Evolutionary conservation across 139 green algal species (phyloP).

Genomic region (Coelastrella sp.): DNA sequence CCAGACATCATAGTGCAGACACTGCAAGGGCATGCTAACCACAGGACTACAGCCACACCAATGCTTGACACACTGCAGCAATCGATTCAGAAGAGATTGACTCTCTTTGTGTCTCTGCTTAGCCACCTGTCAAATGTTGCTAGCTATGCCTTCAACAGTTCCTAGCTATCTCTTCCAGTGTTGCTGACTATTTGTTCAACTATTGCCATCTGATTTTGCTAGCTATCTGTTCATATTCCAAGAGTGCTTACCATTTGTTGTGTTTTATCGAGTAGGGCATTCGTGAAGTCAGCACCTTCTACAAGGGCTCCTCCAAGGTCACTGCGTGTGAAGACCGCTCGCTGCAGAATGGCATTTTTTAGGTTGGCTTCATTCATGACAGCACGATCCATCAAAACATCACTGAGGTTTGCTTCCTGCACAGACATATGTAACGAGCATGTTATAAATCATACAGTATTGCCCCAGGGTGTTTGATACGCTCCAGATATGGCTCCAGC

Average conservation of each 20-base stretch:
- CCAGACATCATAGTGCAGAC: too few species aligned
- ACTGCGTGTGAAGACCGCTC: conserved; percentile 85
- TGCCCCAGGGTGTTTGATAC: too few species aligned
- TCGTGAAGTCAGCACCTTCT: conserved; percentile 93
- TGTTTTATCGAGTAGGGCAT: conserved; percentile 92
- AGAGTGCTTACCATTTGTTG: conserved; percentile 79
- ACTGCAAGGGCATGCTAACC: too few species aligned
- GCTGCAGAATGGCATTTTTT: conserved; percentile 83
- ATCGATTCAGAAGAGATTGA: too few species aligned
- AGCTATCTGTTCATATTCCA: neutral
- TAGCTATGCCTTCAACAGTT: too few species aligned
- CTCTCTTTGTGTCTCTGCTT: too few species aligned
- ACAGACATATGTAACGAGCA: neutral
- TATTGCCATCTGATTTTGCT: neutral
- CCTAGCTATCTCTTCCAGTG: too few species aligned
- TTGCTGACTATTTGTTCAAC: neutral
- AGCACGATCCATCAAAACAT: conserved; percentile 92
- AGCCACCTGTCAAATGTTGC: too few species aligned
- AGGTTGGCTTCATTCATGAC: conserved; percentile 92
- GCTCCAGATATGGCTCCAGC: too few species aligned
- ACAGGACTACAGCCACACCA: too few species aligned
- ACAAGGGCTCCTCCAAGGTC: conserved; percentile 72
- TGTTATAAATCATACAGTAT: too few species aligned
- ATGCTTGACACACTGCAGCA: too few species aligned
- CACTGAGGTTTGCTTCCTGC: conserved; percentile 86